These are phyloP conservation scores for Trichosporon inkin DNA, from an alignment of 1,284 basidiomycete species.

Conservation along the genomic window DNA sequence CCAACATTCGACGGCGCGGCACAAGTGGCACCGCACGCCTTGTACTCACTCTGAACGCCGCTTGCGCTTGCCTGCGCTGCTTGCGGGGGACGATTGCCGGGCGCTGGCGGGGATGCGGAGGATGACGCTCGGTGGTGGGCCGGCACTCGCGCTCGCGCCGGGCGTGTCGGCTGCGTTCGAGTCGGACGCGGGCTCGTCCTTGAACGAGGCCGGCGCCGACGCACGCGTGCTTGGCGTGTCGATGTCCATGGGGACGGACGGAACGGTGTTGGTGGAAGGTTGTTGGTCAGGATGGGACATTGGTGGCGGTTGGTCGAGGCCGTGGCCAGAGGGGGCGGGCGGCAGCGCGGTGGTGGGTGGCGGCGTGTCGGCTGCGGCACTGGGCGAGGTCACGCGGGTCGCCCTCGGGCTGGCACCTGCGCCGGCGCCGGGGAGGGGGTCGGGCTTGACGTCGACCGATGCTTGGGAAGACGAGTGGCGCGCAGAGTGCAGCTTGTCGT, in stretches of 20 bases:
- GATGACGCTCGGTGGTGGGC: slow-evolving; percentile 8
- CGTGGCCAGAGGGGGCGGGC: background rate
- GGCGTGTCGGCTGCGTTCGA: slow-evolving; percentile 2
- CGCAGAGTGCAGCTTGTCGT: background rate
- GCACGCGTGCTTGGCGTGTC: slow-evolving; percentile 5
- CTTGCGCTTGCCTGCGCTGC: slow-evolving; percentile 20
- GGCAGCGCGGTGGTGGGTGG: background rate
- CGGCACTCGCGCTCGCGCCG: background rate
- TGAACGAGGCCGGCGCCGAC: background rate
- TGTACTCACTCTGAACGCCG: slow-evolving; percentile 22
- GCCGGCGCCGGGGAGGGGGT: background rate
- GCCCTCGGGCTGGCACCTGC: background rate
- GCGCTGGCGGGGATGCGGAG: slow-evolving; percentile 16
- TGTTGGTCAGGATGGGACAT: slow-evolving; percentile 5
- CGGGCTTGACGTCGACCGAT: slow-evolving; percentile 3
- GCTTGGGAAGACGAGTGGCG: background rate
- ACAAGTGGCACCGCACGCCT: slow-evolving; percentile 1
- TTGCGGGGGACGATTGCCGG: slow-evolving; percentile 4
- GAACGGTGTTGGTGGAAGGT: background rate
- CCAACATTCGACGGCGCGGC: background rate
- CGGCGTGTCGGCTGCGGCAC: background rate
- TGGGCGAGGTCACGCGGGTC: background rate
- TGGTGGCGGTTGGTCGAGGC: slow-evolving; percentile 3
- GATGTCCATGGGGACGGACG: slow-evolving; percentile 5
- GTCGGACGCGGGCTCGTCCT: slow-evolving; percentile 3